These are phyloP conservation scores for Pythium folliculosum DNA, from an alignment of 352 stramenopile genomes.

Conservation along the genomic window DNA sequence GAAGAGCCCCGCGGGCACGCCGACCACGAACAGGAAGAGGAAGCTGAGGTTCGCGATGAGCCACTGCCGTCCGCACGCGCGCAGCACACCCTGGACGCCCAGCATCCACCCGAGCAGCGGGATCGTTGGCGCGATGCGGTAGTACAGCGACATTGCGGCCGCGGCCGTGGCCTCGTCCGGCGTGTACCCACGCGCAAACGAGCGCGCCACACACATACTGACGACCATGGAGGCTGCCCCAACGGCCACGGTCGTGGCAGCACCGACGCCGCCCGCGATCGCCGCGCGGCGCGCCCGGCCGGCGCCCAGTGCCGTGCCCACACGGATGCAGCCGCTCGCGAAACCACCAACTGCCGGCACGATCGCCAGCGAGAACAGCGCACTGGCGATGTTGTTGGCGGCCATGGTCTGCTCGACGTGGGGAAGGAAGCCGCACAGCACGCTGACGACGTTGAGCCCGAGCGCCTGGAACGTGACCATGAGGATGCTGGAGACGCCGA, in stretches of 20 bases:
- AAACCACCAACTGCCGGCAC: conserved; percentile 52
- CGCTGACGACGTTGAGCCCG: conserved; percentile 44
- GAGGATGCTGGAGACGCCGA: conserved; percentile 45
- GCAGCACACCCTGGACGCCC: conserved; percentile 44
- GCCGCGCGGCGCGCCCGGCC: conserved; percentile 42
- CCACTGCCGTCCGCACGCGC: conserved; percentile 50
- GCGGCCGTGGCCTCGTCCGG: conserved; percentile 33
- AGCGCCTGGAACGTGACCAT: conserved; percentile 52
- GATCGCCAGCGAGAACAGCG: conserved; percentile 43
- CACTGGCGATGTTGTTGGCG: conserved; percentile 49
- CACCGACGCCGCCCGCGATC: conserved; percentile 36
- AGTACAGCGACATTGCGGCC: conserved; percentile 35
- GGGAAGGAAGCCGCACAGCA: conserved; percentile 53
- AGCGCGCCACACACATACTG: conserved; percentile 32
- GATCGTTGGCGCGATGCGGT: conserved; percentile 36
- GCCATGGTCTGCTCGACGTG: conserved; percentile 52
- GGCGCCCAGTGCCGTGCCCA: conserved; percentile 63
- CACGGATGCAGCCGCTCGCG: conserved; percentile 50
- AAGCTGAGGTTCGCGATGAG: conserved; percentile 58
- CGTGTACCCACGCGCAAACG: conserved; percentile 48
- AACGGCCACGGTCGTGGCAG: conserved; percentile 23
- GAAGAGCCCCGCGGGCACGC: conserved; percentile 43
- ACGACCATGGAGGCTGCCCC: conserved; percentile 32
- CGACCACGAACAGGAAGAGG: conserved; percentile 50
- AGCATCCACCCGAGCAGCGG: conserved; percentile 44